Evolutionary conservation across 1,284 basidiomycete genomes (phyloP), one percentile per base, ranked within the genome.

Genomic region (Kwoniella shivajii): DNA sequence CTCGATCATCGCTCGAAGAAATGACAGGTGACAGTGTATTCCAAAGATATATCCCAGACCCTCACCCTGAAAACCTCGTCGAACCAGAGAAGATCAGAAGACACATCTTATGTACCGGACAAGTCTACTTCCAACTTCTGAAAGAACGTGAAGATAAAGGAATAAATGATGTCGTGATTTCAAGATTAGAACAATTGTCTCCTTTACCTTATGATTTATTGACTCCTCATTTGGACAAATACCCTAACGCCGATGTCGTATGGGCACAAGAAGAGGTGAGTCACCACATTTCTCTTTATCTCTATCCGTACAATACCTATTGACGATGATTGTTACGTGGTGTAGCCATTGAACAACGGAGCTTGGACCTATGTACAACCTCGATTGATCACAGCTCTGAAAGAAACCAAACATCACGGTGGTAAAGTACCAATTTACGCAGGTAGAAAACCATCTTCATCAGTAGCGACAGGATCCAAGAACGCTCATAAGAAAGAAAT

Each of bases 171-270:
- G 84, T 98, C 59, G 95, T 88, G 31, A 97, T 99, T 72, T 93
- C 90, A 69, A 84, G 96, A 54, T 77, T 99, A 47, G 96, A 99
- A 78, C 95, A 99, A 80, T 72, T 98, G 54, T 92, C 90, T 38
- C 96, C 95, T 1, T 89, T 99, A 84, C 94, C 96, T 46, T 98
- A 98, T 75, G 93, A 97, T 70, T 78, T 92, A 54, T 86, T 92
- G 72, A 91, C 88, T 24, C 87, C 90, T 26, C 89, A 94, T 76
- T 83, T 97, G 36, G 95, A 99, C 82, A 87, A 87, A 79, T 99
- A 97, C 82, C 91, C 93, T 63, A 96, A 99, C 75, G 91, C 93
- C 27, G 88, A 90, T 65, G 77, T 96, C 41, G 81, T 92, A 51
- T 97, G 92, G 90, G 90, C 88, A 70, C 94, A 97, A 80, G 87